These are phyloP conservation scores for Alternaria arborescens DNA, from an alignment of 2,329 filamentous ascomycete species.

Conservation along the genomic window DNA sequence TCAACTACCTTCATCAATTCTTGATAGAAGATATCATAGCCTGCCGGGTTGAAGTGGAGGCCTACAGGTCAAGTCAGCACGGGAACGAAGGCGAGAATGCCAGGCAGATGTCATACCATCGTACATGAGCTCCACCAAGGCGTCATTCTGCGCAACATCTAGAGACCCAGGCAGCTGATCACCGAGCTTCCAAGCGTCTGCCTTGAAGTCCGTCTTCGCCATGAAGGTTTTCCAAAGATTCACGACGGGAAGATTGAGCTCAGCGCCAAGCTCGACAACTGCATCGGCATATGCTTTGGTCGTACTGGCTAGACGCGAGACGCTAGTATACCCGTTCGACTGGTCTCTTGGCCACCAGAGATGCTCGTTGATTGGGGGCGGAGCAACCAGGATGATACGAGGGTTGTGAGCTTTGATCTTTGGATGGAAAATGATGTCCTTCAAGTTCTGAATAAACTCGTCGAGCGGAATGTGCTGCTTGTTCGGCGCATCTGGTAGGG, in stretches of 20 bases:
- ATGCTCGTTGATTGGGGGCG: slow-evolving; percentile 84
- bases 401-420: slow-evolving; percentile 73
- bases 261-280: slow-evolving; percentile 67
- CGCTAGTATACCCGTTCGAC: slow-evolving; percentile 46
- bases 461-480: slow-evolving; percentile 81
- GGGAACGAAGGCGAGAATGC: neutral
- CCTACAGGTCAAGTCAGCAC: slow-evolving; percentile 48
- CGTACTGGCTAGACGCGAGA: slow-evolving; percentile 65
- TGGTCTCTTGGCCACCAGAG: slow-evolving; percentile 63
- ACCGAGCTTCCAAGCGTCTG: slow-evolving; percentile 49
- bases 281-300: slow-evolving; percentile 73
- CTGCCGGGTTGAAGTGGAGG: slow-evolving; percentile 65
- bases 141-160: slow-evolving; percentile 66
- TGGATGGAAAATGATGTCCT: slow-evolving; percentile 75
- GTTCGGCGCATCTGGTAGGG: slow-evolving; percentile 68
- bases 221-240: slow-evolving; percentile 85
- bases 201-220: slow-evolving; percentile 65
- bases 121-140: slow-evolving; percentile 60
- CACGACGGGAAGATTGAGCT: slow-evolving; percentile 68
- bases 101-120: slow-evolving; percentile 59
- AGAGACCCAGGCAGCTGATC: slow-evolving; percentile 64
- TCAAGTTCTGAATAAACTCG: slow-evolving; percentile 76
- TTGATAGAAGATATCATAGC: slow-evolving; percentile 65
- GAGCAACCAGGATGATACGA: slow-evolving; percentile 79
- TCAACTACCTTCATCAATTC: slow-evolving; percentile 63